Evolutionary conservation across 306 rosid genomes (phyloP).

Genomic region (Sicyos edulis): DNA sequence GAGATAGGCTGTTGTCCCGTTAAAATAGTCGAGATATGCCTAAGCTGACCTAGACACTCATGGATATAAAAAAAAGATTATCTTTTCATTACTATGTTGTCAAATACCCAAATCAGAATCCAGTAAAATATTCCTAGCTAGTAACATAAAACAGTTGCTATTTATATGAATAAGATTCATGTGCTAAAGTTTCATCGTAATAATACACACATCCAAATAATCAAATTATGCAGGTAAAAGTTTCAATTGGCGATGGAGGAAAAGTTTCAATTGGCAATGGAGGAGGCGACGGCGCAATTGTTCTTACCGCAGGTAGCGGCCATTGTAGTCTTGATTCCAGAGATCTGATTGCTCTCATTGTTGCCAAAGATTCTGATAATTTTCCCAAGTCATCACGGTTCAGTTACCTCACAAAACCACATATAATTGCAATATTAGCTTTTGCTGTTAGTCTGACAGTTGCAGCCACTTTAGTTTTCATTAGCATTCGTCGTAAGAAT

Average conservation of each 20-base stretch:
- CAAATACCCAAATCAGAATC: not conserved
- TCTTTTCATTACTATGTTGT: not conserved
- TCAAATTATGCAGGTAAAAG: conserved; percentile 31
- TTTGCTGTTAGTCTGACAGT: conserved; percentile 26
- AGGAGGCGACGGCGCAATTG: conserved; percentile 23
- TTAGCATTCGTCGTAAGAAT: conserved; percentile 25
- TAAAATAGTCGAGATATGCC: too few species aligned
- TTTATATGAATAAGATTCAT: not conserved
- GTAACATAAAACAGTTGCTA: not conserved
- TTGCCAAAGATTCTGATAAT: conserved; percentile 19
- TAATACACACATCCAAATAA: not conserved
- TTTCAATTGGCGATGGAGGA: conserved; percentile 28
- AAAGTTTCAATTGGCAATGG: too few species aligned
- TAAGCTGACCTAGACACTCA: too few species aligned
- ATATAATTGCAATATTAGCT: conserved; percentile 21
- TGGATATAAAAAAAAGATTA: too few species aligned
- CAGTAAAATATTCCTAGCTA: not conserved
- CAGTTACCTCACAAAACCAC: conserved; percentile 25
- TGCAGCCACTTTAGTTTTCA: conserved; percentile 30
- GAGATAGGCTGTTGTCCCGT: too few species aligned
- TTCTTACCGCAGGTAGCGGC: conserved; percentile 30
- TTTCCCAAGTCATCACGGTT: conserved; percentile 23
- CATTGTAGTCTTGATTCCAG: conserved; percentile 39
- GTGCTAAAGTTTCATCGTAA: not conserved
- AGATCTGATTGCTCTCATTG: conserved; percentile 26